Evolutionary conservation across 2,329 filamentous ascomycete species (phyloP).

Genomic region (Aspergillus hiratsukae): DNA sequence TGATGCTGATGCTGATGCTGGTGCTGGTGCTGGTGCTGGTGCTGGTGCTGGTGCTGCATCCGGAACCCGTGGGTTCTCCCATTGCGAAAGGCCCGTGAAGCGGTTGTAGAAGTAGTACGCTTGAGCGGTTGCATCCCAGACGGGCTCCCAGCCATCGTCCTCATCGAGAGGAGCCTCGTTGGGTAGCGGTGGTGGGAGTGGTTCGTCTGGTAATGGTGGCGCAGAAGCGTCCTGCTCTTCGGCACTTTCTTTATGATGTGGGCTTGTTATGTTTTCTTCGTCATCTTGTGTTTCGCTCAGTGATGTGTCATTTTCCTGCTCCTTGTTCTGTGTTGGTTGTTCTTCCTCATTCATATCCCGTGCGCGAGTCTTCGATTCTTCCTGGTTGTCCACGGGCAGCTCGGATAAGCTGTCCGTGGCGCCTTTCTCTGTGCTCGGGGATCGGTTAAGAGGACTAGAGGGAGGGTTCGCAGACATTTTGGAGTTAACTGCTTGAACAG

Average conservation of each 20-base stretch:
- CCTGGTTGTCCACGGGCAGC: not conserved
- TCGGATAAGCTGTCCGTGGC: slow-evolving; percentile 5
- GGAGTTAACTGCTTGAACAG: slow-evolving; percentile 5
- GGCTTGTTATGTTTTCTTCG: slow-evolving; percentile 1
- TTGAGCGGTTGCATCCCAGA: slow-evolving; percentile 66
- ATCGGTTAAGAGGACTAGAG: not conserved
- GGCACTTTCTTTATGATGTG: slow-evolving; percentile 1
- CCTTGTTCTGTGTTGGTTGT: slow-evolving; percentile 21
- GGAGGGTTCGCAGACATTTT: slow-evolving; percentile 10
- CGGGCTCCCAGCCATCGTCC: slow-evolving; percentile 72
- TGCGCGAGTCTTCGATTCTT: not conserved
- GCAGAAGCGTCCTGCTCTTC: slow-evolving; percentile 21
- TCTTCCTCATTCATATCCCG: slow-evolving; percentile 43
- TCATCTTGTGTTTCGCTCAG: not conserved
- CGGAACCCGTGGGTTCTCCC: slow-evolving; percentile 79
- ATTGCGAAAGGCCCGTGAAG: slow-evolving; percentile 69
- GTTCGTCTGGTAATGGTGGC: slow-evolving; percentile 40
- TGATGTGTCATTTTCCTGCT: slow-evolving; percentile 11
- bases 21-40: too few species aligned
- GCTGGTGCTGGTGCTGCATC: slow-evolving; percentile 28
- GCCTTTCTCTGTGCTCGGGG: slow-evolving; percentile 1
- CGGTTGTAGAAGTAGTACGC: slow-evolving; percentile 83
- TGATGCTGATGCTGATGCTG: too few species aligned
- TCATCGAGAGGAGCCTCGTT: slow-evolving; percentile 48
- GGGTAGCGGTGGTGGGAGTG: slow-evolving; percentile 48